These are phyloP conservation scores for Curvularia hawaiiensis DNA, from an alignment of 2,329 filamentous ascomycete genomes.

Conservation along the genomic window DNA sequence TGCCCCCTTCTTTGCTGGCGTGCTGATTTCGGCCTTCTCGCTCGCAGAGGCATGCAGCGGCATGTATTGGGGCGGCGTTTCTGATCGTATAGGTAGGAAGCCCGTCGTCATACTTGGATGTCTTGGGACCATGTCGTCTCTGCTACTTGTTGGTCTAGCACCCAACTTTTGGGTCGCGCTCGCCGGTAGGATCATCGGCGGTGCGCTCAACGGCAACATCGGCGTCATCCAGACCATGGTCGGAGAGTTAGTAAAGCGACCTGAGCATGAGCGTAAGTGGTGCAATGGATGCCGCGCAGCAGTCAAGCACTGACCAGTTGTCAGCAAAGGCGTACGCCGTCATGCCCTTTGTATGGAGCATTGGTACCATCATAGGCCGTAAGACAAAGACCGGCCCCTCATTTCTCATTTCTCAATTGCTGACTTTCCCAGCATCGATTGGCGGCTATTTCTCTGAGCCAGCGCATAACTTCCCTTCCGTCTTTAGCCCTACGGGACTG, in stretches of 20 bases:
- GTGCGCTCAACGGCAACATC: conserved; percentile 84
- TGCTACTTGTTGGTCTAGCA: conserved; percentile 82
- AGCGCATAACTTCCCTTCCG: conserved; percentile 70
- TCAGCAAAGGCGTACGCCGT: conserved; percentile 81
- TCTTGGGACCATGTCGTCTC: conserved; percentile 78
- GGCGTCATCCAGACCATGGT: conserved; percentile 87
- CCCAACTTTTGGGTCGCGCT: conserved; percentile 85
- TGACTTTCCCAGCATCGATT: conserved; percentile 65
- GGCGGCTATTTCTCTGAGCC: conserved; percentile 87
- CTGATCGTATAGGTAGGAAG: conserved; percentile 48
- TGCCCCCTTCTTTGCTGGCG: conserved; percentile 84
- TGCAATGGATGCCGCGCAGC: conserved; percentile 4
- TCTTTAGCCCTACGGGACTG: conserved; percentile 70
- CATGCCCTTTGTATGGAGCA: conserved; percentile 87
- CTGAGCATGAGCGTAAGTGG: conserved; percentile 80
- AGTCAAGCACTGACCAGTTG: conserved; percentile 66
- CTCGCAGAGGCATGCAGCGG: conserved; percentile 85
- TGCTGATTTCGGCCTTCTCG: conserved; percentile 88
- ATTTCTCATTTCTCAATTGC: conserved; percentile 8
- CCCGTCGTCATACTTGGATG: conserved; percentile 57
- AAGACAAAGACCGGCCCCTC: conserved; percentile 20
- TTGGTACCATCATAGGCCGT: conserved; percentile 83
- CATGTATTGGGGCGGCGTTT: conserved; percentile 60
- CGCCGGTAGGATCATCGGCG: conserved; percentile 74
- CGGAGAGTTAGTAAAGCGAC: conserved; percentile 80